Percentiles rank a stretch among this genome's conserved stretches.
Evolutionary conservation across 2,329 filamentous ascomycete species (phyloP).

Genomic region (Pseudogymnoascus sp.): DNA sequence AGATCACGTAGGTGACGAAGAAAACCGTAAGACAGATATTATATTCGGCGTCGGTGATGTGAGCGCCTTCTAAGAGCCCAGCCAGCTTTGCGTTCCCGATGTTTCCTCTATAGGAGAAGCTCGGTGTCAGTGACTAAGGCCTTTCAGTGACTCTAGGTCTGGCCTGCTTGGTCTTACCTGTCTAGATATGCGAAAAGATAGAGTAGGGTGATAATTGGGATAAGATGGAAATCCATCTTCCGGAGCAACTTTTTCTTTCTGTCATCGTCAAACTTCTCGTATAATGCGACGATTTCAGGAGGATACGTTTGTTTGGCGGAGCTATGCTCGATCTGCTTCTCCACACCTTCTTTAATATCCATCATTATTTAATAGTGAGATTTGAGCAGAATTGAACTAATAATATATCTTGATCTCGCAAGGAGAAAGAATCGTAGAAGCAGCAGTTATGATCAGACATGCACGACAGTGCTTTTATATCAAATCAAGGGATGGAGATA

Average conservation of each 20-base stretch:
- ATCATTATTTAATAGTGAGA: neutral
- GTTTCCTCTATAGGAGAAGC: constrained; percentile 26
- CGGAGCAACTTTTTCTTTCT: constrained; percentile 45
- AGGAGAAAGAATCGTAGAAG: neutral
- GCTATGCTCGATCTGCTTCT: neutral
- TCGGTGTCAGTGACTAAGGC: neutral
- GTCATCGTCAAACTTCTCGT: constrained; percentile 28
- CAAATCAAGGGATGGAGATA: neutral
- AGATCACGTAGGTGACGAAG: constrained; percentile 23
- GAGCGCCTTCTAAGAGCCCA: constrained; percentile 27
- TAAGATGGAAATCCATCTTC: constrained; percentile 49
- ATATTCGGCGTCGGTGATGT: constrained; percentile 26
- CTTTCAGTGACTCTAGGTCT: constrained; percentile 17
- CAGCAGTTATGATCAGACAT: neutral
- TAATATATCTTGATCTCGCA: neutral
- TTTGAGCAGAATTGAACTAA: neutral
- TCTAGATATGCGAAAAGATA: constrained; percentile 35
- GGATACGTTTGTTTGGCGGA: neutral
- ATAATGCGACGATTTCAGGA: constrained; percentile 15
- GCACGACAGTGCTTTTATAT: neutral
- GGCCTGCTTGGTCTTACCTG: neutral
- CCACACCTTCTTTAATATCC: neutral
- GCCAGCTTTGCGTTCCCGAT: constrained; percentile 26
- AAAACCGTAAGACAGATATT: constrained; percentile 29
- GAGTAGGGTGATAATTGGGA: constrained; percentile 52